phyloP scores from a whole-genome alignment of 176 grass and related monocot genomes.

The Triticum aestivum region DNA sequence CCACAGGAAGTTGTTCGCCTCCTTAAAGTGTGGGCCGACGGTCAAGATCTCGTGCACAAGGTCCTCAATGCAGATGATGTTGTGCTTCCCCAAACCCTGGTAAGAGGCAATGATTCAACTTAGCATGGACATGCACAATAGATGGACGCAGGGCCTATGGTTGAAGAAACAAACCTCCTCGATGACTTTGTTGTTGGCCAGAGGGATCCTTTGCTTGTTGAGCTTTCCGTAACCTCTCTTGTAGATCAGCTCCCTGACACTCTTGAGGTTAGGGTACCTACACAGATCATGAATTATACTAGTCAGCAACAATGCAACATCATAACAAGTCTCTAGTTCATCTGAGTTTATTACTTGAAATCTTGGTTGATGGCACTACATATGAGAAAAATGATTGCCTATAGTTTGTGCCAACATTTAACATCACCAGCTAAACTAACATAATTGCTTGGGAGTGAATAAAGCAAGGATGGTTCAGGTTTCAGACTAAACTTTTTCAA shows the following conservation, averaged over 20 bases:
- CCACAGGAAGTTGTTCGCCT: slow-evolving; percentile 95
- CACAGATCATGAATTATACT: neutral
- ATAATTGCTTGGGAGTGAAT: neutral
- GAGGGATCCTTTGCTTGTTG: slow-evolving; percentile 78
- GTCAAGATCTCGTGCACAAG: slow-evolving; percentile 88
- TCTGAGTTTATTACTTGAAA: neutral
- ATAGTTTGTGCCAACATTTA: neutral
- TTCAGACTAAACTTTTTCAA: neutral
- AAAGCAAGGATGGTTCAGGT: neutral
- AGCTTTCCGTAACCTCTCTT: slow-evolving; percentile 87
- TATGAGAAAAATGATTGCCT: neutral
- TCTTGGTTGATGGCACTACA: neutral
- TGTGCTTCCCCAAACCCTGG: slow-evolving; percentile 63
- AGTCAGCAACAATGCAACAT: neutral
- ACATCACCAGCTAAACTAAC: neutral
- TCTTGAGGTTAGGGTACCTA: slow-evolving; percentile 95
- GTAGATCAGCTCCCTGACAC: slow-evolving; percentile 84
- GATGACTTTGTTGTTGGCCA: slow-evolving; percentile 67
- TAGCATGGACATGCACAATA: neutral
- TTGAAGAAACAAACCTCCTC: slow-evolving; percentile 45
- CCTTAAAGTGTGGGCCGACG: slow-evolving; percentile 87
- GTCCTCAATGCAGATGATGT: slow-evolving; percentile 86
- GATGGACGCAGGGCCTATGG: neutral
- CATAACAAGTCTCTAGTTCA: neutral
- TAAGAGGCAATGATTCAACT: neutral